Percentiles rank a stretch among this genome's conserved stretches.
These are phyloP conservation scores for Tolypocladium tropicale DNA, from an alignment of 2,329 filamentous ascomycete genomes.

Conservation along the genomic window DNA sequence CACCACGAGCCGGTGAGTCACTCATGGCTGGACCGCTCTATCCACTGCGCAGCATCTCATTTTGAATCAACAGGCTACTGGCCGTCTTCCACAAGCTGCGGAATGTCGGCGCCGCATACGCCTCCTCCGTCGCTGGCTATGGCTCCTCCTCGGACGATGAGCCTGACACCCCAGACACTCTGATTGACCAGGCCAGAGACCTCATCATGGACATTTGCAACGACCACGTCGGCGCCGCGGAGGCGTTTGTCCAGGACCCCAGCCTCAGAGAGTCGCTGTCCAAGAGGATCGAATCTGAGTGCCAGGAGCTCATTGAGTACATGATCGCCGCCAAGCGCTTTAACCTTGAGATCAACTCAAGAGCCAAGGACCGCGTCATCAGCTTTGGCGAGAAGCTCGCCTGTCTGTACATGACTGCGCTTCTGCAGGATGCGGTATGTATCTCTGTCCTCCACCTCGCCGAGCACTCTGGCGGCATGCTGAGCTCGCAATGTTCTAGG, in stretches of 20 bases:
- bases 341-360: slow-evolving; percentile 65
- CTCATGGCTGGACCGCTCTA: neutral
- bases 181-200: slow-evolving; percentile 55
- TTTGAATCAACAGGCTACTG: slow-evolving; percentile 34
- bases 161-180: slow-evolving; percentile 40
- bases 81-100: slow-evolving; percentile 50
- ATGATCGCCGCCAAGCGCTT: slow-evolving; percentile 53
- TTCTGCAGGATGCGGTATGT: slow-evolving; percentile 62
- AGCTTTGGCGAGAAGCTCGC: slow-evolving; percentile 94
- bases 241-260: slow-evolving; percentile 47
- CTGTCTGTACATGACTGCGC: slow-evolving; percentile 79
- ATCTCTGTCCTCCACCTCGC: neutral
- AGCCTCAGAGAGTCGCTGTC: slow-evolving; percentile 49
- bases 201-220: slow-evolving; percentile 72
- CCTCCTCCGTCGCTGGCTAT: slow-evolving; percentile 33
- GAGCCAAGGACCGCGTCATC: slow-evolving; percentile 78
- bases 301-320: slow-evolving; percentile 68
- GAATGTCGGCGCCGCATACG: slow-evolving; percentile 33
- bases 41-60: neutral
- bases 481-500: slow-evolving; percentile 26
- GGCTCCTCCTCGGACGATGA: slow-evolving; percentile 39
- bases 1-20: slow-evolving; percentile 81
- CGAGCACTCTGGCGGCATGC: neutral
- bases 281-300: slow-evolving; percentile 65
- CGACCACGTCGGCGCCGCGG: slow-evolving; percentile 70